Percentiles rank a stretch among this genome's conserved stretches.
These are phyloP conservation scores for Teratosphaeria gauchensis DNA, from an alignment of 2,329 filamentous ascomycete genomes.

Conservation along the genomic window DNA sequence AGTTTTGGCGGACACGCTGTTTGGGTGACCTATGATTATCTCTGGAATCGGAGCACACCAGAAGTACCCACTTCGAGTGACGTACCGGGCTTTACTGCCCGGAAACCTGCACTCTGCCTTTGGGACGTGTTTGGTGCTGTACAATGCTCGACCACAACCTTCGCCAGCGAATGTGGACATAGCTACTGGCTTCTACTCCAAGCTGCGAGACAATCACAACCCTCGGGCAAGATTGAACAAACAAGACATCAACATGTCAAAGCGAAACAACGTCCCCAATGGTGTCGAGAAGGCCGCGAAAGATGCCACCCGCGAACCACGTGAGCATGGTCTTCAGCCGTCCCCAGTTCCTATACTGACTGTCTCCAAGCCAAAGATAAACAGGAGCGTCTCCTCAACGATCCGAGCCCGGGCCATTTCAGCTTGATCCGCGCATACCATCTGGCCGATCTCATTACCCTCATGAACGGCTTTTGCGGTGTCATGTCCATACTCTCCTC, in stretches of 20 bases:
- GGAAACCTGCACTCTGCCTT: background rate
- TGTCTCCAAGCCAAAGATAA: constrained; percentile 53
- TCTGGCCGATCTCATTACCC: constrained; percentile 69
- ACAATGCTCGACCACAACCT: background rate
- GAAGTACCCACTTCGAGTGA: background rate
- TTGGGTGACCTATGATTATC: background rate
- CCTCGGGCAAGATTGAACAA: background rate
- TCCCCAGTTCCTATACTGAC: constrained; percentile 8
- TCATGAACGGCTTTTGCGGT: constrained; percentile 80
- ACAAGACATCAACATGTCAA: constrained; percentile 46
- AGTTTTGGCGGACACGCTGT: background rate
- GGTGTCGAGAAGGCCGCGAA: constrained; percentile 38
- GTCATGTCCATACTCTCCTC: constrained; percentile 95
- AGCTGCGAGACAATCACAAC: background rate
- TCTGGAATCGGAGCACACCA: background rate
- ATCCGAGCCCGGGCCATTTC: constrained; percentile 61
- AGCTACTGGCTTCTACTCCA: background rate
- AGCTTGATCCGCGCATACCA: constrained; percentile 53
- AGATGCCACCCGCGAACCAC: constrained; percentile 29
- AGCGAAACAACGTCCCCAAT: constrained; percentile 47
- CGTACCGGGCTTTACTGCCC: background rate
- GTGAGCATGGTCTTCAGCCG: constrained; percentile 10
- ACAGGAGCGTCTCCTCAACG: constrained; percentile 62
- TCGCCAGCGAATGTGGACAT: background rate
- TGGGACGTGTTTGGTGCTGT: background rate